These are phyloP conservation scores for Moniliophthora roreri DNA, from an alignment of 1,284 basidiomycete species.

Conservation along the genomic window DNA sequence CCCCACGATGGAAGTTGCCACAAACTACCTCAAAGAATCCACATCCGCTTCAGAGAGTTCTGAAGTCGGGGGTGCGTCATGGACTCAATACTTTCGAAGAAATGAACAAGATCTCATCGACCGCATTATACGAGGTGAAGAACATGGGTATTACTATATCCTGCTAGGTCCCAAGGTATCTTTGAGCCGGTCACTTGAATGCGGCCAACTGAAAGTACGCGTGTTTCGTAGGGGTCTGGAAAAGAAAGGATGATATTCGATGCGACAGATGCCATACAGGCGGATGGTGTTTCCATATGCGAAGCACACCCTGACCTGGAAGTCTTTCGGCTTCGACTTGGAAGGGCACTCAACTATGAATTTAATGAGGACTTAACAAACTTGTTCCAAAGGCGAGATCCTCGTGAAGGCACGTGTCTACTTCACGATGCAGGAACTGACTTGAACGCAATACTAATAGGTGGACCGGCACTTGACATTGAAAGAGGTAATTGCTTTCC, in stretches of 20 bases:
- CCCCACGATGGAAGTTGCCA: conserved; percentile 75
- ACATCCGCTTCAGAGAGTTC: conserved; percentile 17
- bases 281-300: conserved; percentile 57
- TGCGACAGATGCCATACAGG: conserved; percentile 71
- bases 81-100: conserved; percentile 64
- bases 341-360: conserved; percentile 79
- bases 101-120: conserved; percentile 78
- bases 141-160: conserved; percentile 74
- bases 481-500: conserved; percentile 58
- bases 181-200: background rate
- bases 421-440: background rate
- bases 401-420: conserved; percentile 59
- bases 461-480: conserved; percentile 79
- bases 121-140: conserved; percentile 71
- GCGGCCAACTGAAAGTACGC: background rate
- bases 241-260: conserved; percentile 84
- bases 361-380: conserved; percentile 79
- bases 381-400: conserved; percentile 80
- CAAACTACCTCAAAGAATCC: conserved; percentile 36
- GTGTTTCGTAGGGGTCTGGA: conserved; percentile 45
- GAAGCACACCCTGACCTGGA: conserved; percentile 56
- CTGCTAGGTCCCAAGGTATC: conserved; percentile 74
- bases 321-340: conserved; percentile 80
- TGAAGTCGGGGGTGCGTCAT: conserved; percentile 35
- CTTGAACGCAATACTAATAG: conserved; percentile 27